These are phyloP conservation scores for Sclerospora graminicola DNA, from an alignment of 352 stramenopile genomes.

Conservation along the genomic window DNA sequence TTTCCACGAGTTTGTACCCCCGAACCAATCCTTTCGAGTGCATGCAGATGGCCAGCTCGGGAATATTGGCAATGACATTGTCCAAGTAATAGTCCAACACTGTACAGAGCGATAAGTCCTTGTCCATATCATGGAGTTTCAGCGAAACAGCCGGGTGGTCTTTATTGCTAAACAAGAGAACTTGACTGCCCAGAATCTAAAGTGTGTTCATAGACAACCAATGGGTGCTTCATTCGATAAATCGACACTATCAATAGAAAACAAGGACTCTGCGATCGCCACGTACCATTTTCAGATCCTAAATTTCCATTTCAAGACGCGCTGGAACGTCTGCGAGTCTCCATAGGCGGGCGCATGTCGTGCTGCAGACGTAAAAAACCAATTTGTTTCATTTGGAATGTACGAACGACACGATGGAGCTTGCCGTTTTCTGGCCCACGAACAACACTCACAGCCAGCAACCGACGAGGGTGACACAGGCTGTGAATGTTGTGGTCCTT, in stretches of 20 bases:
- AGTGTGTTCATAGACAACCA: not conserved
- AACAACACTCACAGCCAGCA: not conserved
- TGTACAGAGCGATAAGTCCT: constrained; percentile 70
- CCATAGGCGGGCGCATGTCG: constrained; percentile 16
- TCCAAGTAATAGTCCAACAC: constrained; percentile 83
- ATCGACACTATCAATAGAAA: too few relatives aligned
- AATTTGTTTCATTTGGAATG: constrained; percentile 11
- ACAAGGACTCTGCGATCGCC: too few relatives aligned
- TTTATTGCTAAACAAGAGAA: constrained; percentile 75
- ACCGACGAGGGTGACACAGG: constrained; percentile 2
- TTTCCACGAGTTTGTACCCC: constrained; percentile 80
- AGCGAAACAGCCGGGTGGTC: constrained; percentile 78
- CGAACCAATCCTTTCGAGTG: constrained; percentile 78
- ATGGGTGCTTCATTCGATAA: too few relatives aligned
- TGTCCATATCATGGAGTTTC: constrained; percentile 79
- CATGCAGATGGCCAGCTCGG: constrained; percentile 79
- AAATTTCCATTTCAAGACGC: constrained; percentile 82
- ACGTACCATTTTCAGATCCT: constrained; percentile 80
- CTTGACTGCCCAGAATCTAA: constrained; percentile 70
- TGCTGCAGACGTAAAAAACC: constrained; percentile 19
- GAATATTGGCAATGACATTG: constrained; percentile 84
- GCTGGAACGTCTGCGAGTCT: constrained; percentile 50
- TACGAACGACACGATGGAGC: constrained; percentile 2
- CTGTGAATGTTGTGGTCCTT: not conserved
- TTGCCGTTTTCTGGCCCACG: not conserved